Evolutionary conservation across 2,329 filamentous ascomycete species (phyloP), one percentile per base, ranked within the genome.

Genomic region (Didymella lethalis): DNA sequence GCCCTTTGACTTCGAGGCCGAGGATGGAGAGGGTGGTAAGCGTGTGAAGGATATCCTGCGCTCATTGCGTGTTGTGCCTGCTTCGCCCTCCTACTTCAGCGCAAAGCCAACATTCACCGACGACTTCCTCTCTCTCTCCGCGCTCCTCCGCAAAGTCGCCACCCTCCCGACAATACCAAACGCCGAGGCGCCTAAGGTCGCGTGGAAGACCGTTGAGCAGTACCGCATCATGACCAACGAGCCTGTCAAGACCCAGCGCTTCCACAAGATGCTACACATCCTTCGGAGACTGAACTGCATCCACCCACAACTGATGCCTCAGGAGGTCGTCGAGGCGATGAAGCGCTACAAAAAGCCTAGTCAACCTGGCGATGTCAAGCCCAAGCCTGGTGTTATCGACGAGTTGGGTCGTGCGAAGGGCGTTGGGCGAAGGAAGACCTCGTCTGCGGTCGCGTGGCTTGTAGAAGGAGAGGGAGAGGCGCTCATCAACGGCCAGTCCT

Each of bases 81-180:
- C 85, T 26, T 97, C 93, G 34, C 89, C 92, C 2, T 95, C 94
- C n/a, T 99, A 99, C 80, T 99, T 98, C 82, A 93, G 92, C 51
- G 90, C 90, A 51, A 89, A 89, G 61, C 90, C 93, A 1, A 83
- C 85, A 54, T 97, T 97, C 82, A 95, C 90, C 78, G 95, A 99
- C 79, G 86, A 91, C 71, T 86, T 90, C 68, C 85, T 98, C 65
- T 81, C 83, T 45, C 84, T 99, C 47, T 86, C 92, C 68, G 83
- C 85, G 11, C 84, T 98, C 25, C 80, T 90, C 56, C 86, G 87
- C 52, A 89, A 87, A 77, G 90, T 95, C 75, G 84, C 87, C 56
- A 83, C 87, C 26, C 84, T 98, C 14, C 95, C 95, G 7, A 85
- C 82, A 3, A 80, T 93, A 11, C 78, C 86, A 1, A 76, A 86